These are phyloP conservation scores for Ophiostoma ips DNA, from an alignment of 2,329 filamentous ascomycete species.

Conservation along the genomic window DNA sequence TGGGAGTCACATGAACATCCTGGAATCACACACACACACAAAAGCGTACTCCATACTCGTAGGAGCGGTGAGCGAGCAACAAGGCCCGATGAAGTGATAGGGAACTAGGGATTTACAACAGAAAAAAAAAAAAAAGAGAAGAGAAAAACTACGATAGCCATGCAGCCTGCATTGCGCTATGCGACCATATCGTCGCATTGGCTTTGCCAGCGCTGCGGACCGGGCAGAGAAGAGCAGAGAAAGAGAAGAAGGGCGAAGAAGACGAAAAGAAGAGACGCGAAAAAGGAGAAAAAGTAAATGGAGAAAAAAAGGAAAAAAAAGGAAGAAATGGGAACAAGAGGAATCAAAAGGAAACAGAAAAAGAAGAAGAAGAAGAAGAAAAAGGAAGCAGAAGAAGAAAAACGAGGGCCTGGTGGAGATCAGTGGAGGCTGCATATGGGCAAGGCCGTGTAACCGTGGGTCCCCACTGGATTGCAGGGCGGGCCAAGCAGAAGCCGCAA, in stretches of 20 bases:
- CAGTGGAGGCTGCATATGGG: conserved; percentile 5
- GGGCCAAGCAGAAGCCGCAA: neutral
- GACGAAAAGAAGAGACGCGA: neutral
- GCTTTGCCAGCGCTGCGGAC: neutral
- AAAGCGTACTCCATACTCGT: too few species aligned
- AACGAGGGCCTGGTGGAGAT: conserved; percentile 11
- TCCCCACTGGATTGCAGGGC: conserved; percentile 7
- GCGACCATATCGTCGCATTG: conserved; percentile 2
- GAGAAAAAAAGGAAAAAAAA: neutral
- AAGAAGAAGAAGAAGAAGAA: neutral
- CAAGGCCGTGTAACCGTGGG: neutral
- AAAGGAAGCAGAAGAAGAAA: too few species aligned
- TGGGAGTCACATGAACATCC: neutral
- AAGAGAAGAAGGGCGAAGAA: too few species aligned
- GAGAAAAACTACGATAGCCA: conserved; percentile 4
- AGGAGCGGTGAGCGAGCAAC: neutral
- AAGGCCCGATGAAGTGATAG: conserved; percentile 7
- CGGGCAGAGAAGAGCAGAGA: neutral
- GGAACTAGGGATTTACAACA: neutral
- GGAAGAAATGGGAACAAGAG: neutral
- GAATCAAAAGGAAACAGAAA: neutral
- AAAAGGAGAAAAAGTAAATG: neutral
- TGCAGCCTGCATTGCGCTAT: too few species aligned
- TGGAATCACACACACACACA: too few species aligned
- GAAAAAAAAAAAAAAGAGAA: conserved; percentile 4